Evolutionary conservation across 148 eudicot genomes (phyloP), one percentile per base, ranked within the genome.

Genomic region (Pouteria glomerata): DNA sequence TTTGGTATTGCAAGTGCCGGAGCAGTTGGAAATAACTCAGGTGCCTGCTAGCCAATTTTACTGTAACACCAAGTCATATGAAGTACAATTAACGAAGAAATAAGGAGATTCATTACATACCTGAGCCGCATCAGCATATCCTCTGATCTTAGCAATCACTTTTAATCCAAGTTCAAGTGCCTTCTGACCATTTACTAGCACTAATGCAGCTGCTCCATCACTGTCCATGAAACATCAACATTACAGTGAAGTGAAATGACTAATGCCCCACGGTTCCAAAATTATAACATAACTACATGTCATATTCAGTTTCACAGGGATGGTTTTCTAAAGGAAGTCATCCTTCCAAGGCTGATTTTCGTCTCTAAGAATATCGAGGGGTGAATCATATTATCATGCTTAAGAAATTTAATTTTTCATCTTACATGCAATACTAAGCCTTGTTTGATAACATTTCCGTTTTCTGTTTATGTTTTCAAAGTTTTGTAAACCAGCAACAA

Each of bases 141-240:
- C 99, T 77, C 80, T 84, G 57, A 95, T 92, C 76, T 79, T 90
- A 6, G 92, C 96, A 73, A 95, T 83, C 61, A 92, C 96, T 39
- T 84, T 81, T 37, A 95, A 80, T 55, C 96, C 90, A 73, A 86
- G 94, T 82, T 90, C 81, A 61, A 78, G 73, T 57, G 90, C 99
- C 82, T 78, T 91, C 69, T 87, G 75, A 70, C 99, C 99, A 77
- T 97, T 95, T 72, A 92, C 96, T 70, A 95, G 78, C 63, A 92
- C 90, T 63, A 95, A 47, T 72, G 99, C 99, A 73, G 99, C 99
- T 52, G 94, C 99, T 56, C 99, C 99, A 75, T 95, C 99, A 86
- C 99, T 92, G 76, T 66, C 67, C 76, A 73, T 19, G 52, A 53
- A 73, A 71, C 26, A 24, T 26, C 31, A 19, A n/a, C 21, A 53